Conservation (phyloP, 176 grass and related monocot genomes). For the Carex parvula region DNA sequence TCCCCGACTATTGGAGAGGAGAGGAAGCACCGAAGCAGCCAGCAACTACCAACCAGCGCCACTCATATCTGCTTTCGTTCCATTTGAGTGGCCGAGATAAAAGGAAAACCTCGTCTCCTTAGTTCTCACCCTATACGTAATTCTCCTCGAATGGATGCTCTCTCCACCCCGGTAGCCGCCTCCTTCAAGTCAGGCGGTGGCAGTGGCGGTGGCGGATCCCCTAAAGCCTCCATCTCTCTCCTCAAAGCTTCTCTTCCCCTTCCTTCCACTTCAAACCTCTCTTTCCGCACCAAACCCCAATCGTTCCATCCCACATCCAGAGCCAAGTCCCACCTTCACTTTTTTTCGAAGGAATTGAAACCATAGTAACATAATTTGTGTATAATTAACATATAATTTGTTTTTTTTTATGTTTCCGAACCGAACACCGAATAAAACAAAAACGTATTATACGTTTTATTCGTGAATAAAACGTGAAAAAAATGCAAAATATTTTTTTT, state of each 20-base stretch:
- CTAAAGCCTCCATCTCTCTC: neutral
- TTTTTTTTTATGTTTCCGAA: too few species aligned
- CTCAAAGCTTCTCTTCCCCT: conserved; percentile 15
- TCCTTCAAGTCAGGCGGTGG: neutral
- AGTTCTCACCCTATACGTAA: neutral
- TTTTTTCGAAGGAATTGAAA: too few species aligned
- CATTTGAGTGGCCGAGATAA: neutral
- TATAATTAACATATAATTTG: too few species aligned
- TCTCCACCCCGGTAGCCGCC: neutral
- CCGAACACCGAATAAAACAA: too few species aligned
- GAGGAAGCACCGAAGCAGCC: neutral
- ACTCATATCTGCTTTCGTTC: neutral
- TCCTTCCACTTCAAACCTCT: neutral
- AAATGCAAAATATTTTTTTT: too few species aligned
- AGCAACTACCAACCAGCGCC: neutral
- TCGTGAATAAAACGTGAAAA: too few species aligned
- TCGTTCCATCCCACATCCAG: conserved; percentile 15
- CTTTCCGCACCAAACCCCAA: conserved; percentile 16
- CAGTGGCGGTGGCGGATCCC: neutral
- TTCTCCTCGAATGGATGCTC: neutral
- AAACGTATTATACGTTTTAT: too few species aligned
- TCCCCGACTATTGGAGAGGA: neutral
- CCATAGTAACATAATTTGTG: too few species aligned
- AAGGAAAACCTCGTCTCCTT: neutral
- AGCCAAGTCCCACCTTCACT: neutral